Base-by-base conservation (phyloP, 2,329 filamentous ascomycete genomes). In the Huntiella savannae region DNA sequence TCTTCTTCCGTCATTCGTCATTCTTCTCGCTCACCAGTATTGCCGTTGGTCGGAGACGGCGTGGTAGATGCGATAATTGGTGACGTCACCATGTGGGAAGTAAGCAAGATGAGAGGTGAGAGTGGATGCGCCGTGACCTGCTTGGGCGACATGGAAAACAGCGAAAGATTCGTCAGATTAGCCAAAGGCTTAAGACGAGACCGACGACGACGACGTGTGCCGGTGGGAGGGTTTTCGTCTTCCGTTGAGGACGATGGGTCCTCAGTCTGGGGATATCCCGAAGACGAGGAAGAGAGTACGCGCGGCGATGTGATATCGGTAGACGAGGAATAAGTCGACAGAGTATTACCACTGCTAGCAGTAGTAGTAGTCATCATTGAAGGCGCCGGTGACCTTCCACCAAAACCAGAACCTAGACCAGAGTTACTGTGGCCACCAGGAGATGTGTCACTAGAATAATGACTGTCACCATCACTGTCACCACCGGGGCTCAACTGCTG, bases 41-140 rank as follows among this genome's bases (percentile, higher is more conserved):
- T 47, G 16, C 51, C 55, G 17, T 57, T 52, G 10, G 57, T 57
- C 49, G 60, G 58, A 19, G 59, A 59, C 4, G 52, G 52, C 15
- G 54, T 63, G 2, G 60, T 54, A 5, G 61, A 55, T 46, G 64
- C 54, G 47, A 66, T 65, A 4, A 60, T 58, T 49, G 61, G 57
- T 15, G 63, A 61, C 5, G 60, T 57, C 4, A 62, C 60, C 33
- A 63, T 65, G 63, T 65, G 45, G 33, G 36, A 36, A 40, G 36
- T 22, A n/a, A 12, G 28, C 32, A 17, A 36, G 38, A 49, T 36
- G 13, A 49, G 43, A 34, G 48, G 48, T 16, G 48, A 49, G 11
- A 49, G 35, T 13, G 48, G 48, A 19, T 49, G 48, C 35, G 48
- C 43, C 10, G 39, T 43, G 13, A 49, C 48, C 40, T 49, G 48